Base-by-base conservation (phyloP, 345 rosid species). In the Eucalyptus cloeziana region DNA sequence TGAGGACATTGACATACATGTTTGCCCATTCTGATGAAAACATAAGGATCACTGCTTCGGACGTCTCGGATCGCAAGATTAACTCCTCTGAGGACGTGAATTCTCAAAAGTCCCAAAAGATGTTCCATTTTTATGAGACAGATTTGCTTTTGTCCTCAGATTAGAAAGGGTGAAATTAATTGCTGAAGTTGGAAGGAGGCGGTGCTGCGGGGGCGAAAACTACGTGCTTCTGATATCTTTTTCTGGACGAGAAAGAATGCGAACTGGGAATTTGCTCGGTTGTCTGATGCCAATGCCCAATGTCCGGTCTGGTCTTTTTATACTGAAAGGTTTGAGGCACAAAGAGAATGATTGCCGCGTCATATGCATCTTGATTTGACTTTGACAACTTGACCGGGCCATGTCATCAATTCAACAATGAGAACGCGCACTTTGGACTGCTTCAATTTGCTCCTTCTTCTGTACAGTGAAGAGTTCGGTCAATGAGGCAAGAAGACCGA, bases 21-120 rank as follows among this genome's bases (percentile, higher is more conserved):
- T 52, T 79, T 88, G 45, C 86, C 89, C 89, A 8, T 21, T 40
- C 86, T 88, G 49, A 88, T 44, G 89, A 88, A 37, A 33, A 88
- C 89, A 51, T 88, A 88, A 40, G 86, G 89, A 51, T 88, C 89
- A 8, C 89, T 88, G 40, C 89, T 79, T 1, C 88, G 60, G 90
- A 93, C 90, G 89, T 97, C 99, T 90, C 99, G 95, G 54, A 97
- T 89, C 33, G 99, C 99, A 49, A 97, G 99, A 88, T 96, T 96
- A 7, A 94, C 92, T 33, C 99, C 99, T 86, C 93, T 94, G 44
- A 88, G 88, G 88, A 97, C 95, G 86, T 92, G 96, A 90, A 97
- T 91, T 85, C 93, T 92, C 17, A 97, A 92, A 92, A 97, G 91
- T 80, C 99, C 99, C 90, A 95, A 24, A 21, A 94, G 86, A 88